Evolutionary conservation across 371 early-diverging fungal genomes (phyloP), one percentile per base, ranked within the genome.

Genomic region (Saksenaea vasiformis): DNA sequence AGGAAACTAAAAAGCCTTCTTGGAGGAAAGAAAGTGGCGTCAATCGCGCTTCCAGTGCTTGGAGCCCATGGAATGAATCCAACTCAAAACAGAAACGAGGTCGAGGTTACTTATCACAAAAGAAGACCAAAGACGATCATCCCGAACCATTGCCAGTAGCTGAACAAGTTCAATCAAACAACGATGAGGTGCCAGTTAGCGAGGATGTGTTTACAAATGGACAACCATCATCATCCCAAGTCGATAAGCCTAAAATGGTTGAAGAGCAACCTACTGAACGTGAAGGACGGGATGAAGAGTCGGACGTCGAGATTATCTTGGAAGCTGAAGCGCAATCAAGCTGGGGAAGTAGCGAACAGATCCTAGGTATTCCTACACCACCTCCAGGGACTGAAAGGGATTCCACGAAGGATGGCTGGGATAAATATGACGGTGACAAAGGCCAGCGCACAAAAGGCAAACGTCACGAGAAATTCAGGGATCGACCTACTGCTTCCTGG

Each of bases 281-380:
- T 54, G 35, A 61, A 39, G 59, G 56, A 1, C 27, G 59, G 28
- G 74, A 77, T 37, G 70, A 71, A 28, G 77, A 77, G 44, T 77
- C 77, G 0, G 77, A 77, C 58, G 77, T 77, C 0, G 77, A 74
- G 31, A 77, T 77, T 39, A 72, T 77, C 10, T 36, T 77, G 26
- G 77, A 77, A 64, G 72, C 66, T 7, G 72, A 65, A 19, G 22
- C 64, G n/a, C 55, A 64, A 34, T 54, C 66, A 19, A 60, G 64
- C 14, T 64, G 68, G 66, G 41, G 47, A 1, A 60, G 62, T 24
- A 56, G 54, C 24, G 67, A 69, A 24, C 71, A 64, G 34, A 62
- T 73, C 3, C 39, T 73, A 9, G 73, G 73, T 38, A 73, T 73
- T 38, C 67, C 70, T 19, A 67, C 70, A 10, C 73, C 73, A n/a